These are phyloP conservation scores for Tuber magnatum DNA, from an alignment of 495 filamentous ascomycete genomes.

Conservation along the genomic window DNA sequence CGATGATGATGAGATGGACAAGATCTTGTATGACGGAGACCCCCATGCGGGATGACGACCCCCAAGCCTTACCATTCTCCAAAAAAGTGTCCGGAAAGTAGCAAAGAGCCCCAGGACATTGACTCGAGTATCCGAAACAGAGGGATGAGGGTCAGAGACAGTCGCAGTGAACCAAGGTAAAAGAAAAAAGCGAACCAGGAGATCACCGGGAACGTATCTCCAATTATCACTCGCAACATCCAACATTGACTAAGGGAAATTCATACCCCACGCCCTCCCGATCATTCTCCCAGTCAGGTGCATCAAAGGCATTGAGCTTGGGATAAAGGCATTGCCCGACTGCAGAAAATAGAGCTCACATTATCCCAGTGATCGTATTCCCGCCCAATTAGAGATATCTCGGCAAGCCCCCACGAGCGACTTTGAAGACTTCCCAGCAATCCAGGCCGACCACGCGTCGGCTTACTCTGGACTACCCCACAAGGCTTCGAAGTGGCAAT, in stretches of 20 bases:
- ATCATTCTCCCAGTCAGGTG: background rate
- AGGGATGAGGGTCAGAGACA: background rate
- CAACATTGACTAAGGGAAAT: background rate
- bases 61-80: background rate
- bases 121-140: background rate
- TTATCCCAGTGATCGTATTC: background rate
- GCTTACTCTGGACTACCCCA: background rate
- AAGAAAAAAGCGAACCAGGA: background rate
- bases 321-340: background rate
- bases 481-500: background rate
- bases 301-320: background rate
- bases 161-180: background rate
- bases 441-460: background rate
- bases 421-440: background rate
- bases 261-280: background rate
- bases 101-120: background rate
- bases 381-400: background rate
- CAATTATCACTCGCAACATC: conserved; percentile 1
- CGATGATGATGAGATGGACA: background rate
- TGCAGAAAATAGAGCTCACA: background rate
- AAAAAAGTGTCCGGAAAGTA: background rate
- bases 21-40: background rate
- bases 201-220: background rate
- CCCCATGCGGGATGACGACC: background rate
- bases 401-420: background rate